Conservation (phyloP, 192 early-diverging fungal species). For the Coemansia sp. region DNA sequence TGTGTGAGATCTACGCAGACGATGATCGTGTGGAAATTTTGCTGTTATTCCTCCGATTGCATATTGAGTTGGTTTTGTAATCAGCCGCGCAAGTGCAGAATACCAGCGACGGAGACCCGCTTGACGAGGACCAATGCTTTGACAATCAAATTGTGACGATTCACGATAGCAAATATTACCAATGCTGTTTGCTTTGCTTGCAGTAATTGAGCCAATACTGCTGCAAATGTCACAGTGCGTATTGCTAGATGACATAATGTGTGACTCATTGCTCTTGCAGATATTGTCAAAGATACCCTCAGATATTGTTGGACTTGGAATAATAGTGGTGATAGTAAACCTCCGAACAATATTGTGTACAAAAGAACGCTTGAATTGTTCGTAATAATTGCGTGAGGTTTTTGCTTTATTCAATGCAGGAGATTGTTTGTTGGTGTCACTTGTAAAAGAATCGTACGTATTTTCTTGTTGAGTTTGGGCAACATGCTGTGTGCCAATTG, state of each 20-base stretch:
- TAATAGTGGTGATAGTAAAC: constrained; percentile 44
- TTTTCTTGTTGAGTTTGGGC: background rate
- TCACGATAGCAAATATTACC: background rate
- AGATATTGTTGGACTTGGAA: constrained; percentile 43
- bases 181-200: background rate
- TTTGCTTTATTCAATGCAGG: background rate
- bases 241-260: background rate
- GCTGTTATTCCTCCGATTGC: background rate
- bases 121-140: background rate
- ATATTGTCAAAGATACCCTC: constrained; percentile 39
- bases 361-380: constrained; percentile 36
- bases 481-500: no score
- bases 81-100: constrained; percentile 23
- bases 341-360: constrained; percentile 26
- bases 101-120: constrained; percentile 25
- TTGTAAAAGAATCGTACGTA: background rate
- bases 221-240: constrained; percentile 20
- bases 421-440: background rate
- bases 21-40: background rate
- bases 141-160: background rate
- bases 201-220: background rate
- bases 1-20: constrained; percentile 35
- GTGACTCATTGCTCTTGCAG: constrained; percentile 3
- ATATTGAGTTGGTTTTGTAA: background rate
- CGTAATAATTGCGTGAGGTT: constrained; percentile 28